Evolutionary conservation across 805 yeast genomes (phyloP).

Genomic region (Starmerella etchellsii): DNA sequence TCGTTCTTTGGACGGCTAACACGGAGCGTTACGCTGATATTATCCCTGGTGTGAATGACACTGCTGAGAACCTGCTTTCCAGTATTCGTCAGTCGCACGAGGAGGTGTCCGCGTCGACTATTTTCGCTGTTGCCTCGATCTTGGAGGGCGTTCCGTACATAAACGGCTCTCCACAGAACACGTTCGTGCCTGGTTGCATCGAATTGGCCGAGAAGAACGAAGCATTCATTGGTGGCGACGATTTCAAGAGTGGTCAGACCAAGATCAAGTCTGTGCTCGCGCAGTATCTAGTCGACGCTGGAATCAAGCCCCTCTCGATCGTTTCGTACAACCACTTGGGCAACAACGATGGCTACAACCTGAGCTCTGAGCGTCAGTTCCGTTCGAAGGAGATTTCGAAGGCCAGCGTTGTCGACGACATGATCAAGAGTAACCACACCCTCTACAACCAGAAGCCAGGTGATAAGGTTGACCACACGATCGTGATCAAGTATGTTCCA

Average conservation of each 20-base stretch:
- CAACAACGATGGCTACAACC: constrained; percentile 88
- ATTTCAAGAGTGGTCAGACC: constrained; percentile 93
- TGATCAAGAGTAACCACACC: constrained; percentile 74
- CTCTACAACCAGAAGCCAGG: constrained; percentile 73
- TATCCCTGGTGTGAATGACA: constrained; percentile 71
- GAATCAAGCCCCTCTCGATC: constrained; percentile 85
- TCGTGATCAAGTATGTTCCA: constrained; percentile 83
- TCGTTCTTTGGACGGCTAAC: constrained; percentile 93
- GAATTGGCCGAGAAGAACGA: constrained; percentile 70
- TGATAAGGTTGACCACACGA: constrained; percentile 76
- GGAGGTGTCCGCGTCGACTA: constrained; percentile 85
- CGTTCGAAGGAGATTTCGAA: constrained; percentile 91
- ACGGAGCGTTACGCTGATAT: constrained; percentile 85
- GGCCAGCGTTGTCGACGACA: constrained; percentile 85
- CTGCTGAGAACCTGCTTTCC: constrained; percentile 61
- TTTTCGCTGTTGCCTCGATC: constrained; percentile 87
- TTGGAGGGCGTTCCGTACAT: constrained; percentile 81
- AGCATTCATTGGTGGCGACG: constrained; percentile 89
- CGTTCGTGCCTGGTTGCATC: constrained; percentile 90
- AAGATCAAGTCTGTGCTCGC: constrained; percentile 93
- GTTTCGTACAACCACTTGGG: constrained; percentile 96
- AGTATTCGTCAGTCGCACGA: constrained; percentile 66
- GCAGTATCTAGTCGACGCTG: constrained; percentile 92
- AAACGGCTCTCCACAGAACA: constrained; percentile 95
- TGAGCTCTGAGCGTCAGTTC: constrained; percentile 85